Percentiles rank a stretch among this genome's conserved stretches.
phyloP scores from a whole-genome alignment of 495 filamentous ascomycete species.

The Talaromyces borbonicus region DNA sequence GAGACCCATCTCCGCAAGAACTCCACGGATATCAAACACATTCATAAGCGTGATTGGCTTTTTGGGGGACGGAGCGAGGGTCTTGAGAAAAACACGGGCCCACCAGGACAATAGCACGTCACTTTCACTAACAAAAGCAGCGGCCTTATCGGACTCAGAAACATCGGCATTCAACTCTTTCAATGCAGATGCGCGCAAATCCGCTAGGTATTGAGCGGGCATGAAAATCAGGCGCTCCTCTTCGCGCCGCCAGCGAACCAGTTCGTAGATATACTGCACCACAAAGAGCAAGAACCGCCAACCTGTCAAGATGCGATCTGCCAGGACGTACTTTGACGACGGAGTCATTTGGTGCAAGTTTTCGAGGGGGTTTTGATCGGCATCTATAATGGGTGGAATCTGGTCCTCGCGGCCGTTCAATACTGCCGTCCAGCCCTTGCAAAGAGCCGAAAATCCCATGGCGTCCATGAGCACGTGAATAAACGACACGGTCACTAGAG shows the following conservation, averaged over 20 bases:
- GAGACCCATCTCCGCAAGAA: constrained; percentile 11
- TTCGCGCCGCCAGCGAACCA: constrained; percentile 20
- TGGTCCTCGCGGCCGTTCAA: constrained; percentile 13
- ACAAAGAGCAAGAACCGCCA: constrained; percentile 21
- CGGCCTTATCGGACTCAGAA: not conserved
- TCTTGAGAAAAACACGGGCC: constrained; percentile 11
- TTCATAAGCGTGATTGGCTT: constrained; percentile 15
- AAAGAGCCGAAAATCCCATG: constrained; percentile 20
- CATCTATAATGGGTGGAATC: constrained; percentile 9
- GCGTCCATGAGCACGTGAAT: constrained; percentile 41
- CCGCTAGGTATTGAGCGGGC: constrained; percentile 8
- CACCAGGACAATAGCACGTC: constrained; percentile 22
- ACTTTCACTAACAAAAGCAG: constrained; percentile 21
- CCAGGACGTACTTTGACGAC: constrained; percentile 11
- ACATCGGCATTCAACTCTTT: not conserved
- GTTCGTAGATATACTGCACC: constrained; percentile 19
- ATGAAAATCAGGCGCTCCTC: constrained; percentile 18
- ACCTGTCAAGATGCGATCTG: constrained; percentile 14
- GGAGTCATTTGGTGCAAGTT: not conserved
- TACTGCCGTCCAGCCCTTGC: constrained; percentile 15
- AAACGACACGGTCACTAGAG: constrained; percentile 33
- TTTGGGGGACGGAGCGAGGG: constrained; percentile 9
- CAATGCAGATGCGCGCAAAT: constrained; percentile 1
- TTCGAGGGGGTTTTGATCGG: constrained; percentile 8
- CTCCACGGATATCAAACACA: constrained; percentile 13